A percentile compares a stretch with the other conserved stretches of the same genome.
These are phyloP conservation scores for Puccinia sorghi DNA, from an alignment of 1,284 basidiomycete genomes.

Conservation along the genomic window DNA sequence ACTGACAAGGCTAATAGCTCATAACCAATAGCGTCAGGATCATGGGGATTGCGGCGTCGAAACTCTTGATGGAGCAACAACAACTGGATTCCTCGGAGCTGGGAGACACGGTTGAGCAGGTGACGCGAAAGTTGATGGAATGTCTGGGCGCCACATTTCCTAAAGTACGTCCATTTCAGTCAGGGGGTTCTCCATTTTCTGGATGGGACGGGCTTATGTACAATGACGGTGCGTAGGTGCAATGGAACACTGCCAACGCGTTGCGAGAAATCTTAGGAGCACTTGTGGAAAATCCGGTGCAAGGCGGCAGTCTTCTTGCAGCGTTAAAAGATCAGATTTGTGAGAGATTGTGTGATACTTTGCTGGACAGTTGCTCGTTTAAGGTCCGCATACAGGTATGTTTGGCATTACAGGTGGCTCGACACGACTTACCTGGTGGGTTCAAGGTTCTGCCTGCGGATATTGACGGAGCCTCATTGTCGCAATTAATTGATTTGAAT, in stretches of 20 bases:
- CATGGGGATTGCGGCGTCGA: slow-evolving; percentile 1
- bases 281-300: not conserved
- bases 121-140: not conserved
- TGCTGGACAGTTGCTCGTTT: slow-evolving; percentile 21
- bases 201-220: not conserved
- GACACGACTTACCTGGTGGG: slow-evolving; percentile 1
- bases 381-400: slow-evolving; percentile 47
- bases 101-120: not conserved
- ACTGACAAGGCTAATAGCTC: slow-evolving; percentile 15
- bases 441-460: too few species aligned
- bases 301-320: not conserved
- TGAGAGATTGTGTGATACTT: not conserved
- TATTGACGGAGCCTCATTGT: too few species aligned
- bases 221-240: slow-evolving; percentile 14
- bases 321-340: not conserved
- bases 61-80: not conserved
- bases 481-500: not conserved
- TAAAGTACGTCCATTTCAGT: slow-evolving; percentile 16
- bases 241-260: slow-evolving; percentile 44
- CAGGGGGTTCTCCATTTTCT: not conserved
- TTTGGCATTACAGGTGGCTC: slow-evolving; percentile 28
- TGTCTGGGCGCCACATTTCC: slow-evolving; percentile 2
- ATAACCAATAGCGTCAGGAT: slow-evolving; percentile 33
- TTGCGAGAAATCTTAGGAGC: slow-evolving; percentile 22
- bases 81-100: not conserved